These are phyloP conservation scores for Apiospora sp. DNA, from an alignment of 2,329 filamentous ascomycete species.

Conservation along the genomic window DNA sequence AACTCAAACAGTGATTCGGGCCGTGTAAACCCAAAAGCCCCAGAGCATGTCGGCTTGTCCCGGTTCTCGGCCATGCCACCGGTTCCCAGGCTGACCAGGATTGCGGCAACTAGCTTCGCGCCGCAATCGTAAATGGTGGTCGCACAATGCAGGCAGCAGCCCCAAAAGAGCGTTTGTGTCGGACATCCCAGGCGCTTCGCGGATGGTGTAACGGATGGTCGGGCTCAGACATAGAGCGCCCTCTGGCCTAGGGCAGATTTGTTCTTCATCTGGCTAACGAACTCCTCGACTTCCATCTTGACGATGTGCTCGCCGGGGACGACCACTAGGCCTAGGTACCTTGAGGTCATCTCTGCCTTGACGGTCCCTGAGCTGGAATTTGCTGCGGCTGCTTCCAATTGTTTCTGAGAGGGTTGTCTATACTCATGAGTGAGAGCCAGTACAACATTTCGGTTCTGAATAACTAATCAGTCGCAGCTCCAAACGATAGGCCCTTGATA, in stretches of 20 bases:
- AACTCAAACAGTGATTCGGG: not conserved
- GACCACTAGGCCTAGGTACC: conserved; percentile 89
- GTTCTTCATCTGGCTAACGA: conserved; percentile 59
- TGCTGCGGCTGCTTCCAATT: conserved; percentile 48
- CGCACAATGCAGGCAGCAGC: not conserved
- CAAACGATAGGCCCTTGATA: not conserved
- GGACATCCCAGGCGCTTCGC: not conserved
- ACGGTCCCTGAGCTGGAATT: conserved; percentile 50
- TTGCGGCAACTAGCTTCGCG: not conserved
- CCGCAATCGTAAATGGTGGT: not conserved
- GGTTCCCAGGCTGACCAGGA: not conserved
- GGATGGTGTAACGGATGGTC: not conserved
- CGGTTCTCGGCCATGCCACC: not conserved
- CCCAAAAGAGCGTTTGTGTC: not conserved
- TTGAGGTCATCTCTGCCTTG: conserved; percentile 78
- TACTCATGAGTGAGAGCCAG: conserved; percentile 90
- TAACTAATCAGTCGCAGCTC: not conserved
- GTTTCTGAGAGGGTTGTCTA: conserved; percentile 70
- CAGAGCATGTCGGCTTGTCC: not conserved
- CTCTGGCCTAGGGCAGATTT: not conserved
- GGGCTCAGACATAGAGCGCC: conserved; percentile 1
- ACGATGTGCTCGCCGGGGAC: conserved; percentile 86
- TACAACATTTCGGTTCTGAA: conserved; percentile 86
- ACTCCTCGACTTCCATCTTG: conserved; percentile 89
- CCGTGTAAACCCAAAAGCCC: not conserved